Evolutionary conservation across 1,139 yeast species (phyloP), one percentile per base, ranked within the genome.

Genomic region (Kodamaea fungicola): DNA sequence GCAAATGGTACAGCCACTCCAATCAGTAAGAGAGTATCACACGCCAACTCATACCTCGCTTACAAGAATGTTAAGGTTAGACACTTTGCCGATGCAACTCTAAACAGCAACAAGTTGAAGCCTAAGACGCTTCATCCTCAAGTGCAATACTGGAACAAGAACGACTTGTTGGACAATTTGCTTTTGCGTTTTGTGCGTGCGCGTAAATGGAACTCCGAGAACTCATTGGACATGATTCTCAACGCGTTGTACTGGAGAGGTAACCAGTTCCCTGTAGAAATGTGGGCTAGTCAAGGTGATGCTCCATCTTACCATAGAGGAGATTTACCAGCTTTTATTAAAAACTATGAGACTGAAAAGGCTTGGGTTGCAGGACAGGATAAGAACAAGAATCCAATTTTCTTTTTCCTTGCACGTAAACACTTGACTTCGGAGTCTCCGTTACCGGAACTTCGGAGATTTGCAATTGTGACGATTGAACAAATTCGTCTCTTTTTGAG

Each of bases 381-480:
- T 51, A 60, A 52, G 38, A 56, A 63, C 30, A 50, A 57, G 30
- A 65, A 67, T 43, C 71, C 72, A 7, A 50, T 71, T 30, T 67
- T 66, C 43, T 55, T 61, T 40, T 65, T 70, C 51, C 64, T 64
- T 38, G 72, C 73, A 8, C 57, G 61, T 33, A 61, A 64, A 42
- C 75, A 71, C 46, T 60, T 67, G 41, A 62, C 62, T n/a, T 48
- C 64, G 3, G 74, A 71, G 42, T 57, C 69, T 29, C 62, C 71
- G 16, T 48, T 59, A 28, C 59, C 55, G 4, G 74, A 64, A 38
- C 64, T 66, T 28, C 65, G 67, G 47, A 51, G 71, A 39, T 71
- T 59, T 48, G 69, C 72, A 10, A 54, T 66, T 33, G 49, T 58
- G 23, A 55, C 62, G 26, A 65, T 70, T 45, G 76, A 71, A 50